Conservation (phyloP, 1,139 yeast species). For the Blastobotrys serpentis region DNA sequence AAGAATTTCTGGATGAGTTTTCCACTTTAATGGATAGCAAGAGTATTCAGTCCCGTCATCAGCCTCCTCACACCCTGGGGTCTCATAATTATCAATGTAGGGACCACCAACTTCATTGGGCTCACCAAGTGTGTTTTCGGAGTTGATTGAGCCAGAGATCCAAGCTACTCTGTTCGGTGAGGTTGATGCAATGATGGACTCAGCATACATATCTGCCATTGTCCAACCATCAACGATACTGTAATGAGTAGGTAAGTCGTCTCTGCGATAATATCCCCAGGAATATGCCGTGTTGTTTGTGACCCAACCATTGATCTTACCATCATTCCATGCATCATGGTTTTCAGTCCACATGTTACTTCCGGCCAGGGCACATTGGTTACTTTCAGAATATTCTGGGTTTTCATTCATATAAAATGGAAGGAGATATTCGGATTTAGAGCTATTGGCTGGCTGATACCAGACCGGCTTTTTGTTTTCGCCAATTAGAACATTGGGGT, state of each 20-base stretch:
- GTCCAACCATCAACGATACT: conserved; percentile 28
- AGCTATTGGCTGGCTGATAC: conserved; percentile 16
- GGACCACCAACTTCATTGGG: conserved; percentile 27
- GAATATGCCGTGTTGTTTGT: conserved; percentile 25
- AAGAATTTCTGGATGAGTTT: conserved; percentile 30
- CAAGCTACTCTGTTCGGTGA: conserved; percentile 30
- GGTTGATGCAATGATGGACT: conserved; percentile 29
- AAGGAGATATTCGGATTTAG: conserved; percentile 15
- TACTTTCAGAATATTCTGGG: conserved; percentile 21
- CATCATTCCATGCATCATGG: conserved; percentile 27
- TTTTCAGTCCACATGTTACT: conserved; percentile 28
- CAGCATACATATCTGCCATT: conserved; percentile 29
- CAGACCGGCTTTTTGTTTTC: conserved; percentile 17
- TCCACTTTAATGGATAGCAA: conserved; percentile 32
- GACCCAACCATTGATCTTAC: conserved; percentile 25
- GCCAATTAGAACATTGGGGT: conserved; percentile 21
- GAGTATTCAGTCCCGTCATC: conserved; percentile 21
- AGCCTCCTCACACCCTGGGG: conserved; percentile 25
- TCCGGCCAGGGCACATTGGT: conserved; percentile 25
- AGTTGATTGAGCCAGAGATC: conserved; percentile 28
- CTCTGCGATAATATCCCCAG: conserved; percentile 25
- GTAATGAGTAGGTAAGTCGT: conserved; percentile 27
- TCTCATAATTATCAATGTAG: conserved; percentile 29
- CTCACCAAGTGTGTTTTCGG: conserved; percentile 20
- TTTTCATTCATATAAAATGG: conserved; percentile 18